Base-by-base conservation (phyloP, 257 asterid species). In the Handroanthus guayacan region DNA sequence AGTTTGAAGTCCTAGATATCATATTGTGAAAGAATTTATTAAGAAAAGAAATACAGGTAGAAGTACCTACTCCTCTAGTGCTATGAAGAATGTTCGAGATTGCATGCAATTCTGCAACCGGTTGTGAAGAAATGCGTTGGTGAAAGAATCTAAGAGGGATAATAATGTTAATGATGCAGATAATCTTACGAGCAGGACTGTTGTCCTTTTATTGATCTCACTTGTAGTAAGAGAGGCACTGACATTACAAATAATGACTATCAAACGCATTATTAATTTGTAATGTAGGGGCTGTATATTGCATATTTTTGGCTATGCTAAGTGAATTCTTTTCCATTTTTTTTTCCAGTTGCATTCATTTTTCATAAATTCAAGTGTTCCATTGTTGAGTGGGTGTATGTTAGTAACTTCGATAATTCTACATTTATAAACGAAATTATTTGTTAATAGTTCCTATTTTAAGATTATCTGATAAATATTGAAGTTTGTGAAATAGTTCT, bases 171-270 rank as follows among this genome's bases (percentile, higher is more conserved):
- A 93, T 85, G 97, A 91, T 74, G 92, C 69, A 89, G 85, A 93
- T 79, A 93, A 88, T 84, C 92, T 93, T 70, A 94, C 91, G 1
- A 97, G 98, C 80, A 93, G 93, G 84, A 89, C 93, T 68, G 91
- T 1, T 25, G 31, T 25, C 31, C 99, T 79, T 95, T 93, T 78
- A 93, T 95, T 84, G 99, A 93, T 86, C 98, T 95, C 80, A 96
- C 98, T 76, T 96, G 99, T 67, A 95, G 99, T 76, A 98, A 93
- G 84, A 91, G 99, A 81, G 97, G 99, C 75, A 98, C 97, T 39
- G 98, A 95, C 83, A 95, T 98, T 5, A 93, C 98, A 48, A 97
- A 95, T 84, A 95, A 93, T 84, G 97, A 93, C 80, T 87, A 96
- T 54, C 97, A 93, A 85, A 95, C 99, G 56, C 81, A 98, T 98